Evolutionary conservation across 2,329 filamentous ascomycete species (phyloP), one percentile per base, ranked within the genome.

Genomic region (Tympanopsis confertula): DNA sequence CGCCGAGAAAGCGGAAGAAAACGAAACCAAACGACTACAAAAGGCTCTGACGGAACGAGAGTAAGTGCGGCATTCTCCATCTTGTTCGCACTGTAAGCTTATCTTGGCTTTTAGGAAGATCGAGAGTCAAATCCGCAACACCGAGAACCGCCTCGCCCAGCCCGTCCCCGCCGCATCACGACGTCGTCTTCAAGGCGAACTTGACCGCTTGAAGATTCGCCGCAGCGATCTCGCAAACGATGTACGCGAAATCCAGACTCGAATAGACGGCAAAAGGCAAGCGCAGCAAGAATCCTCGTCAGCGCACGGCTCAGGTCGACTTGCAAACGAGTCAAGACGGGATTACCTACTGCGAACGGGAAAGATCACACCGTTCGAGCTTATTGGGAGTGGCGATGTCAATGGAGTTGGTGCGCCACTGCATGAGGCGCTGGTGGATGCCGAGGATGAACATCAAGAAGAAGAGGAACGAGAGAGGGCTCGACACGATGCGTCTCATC

Each of bases 291-390:
- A 58, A 1, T 58, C 58, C 15, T 58, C 30, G 7, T 15, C 10
- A 15, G 30, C 63, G 20, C 51, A 54, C 13, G 71, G 69, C 19
- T 76, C 71, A 38, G 68, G 70, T 41, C 76, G 74, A 38, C 60
- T 89, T 40, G 78, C 84, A 1, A 84, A 84, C 42, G 91, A 96
- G 62, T 86, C 74, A 18, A 78, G 86, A 42, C 76, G 88, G 37
- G 88, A 94, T 35, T 98, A 84, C 54, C 71, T 98, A 35, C 91
- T 98, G 36, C 78, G 91, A 19, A 98, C 89, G 0, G 91, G 91
- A 43, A 96, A 96, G 61, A 96, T 98, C 47, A 98, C 91, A 0
- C 91, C 91, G 0, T 98, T 98, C 51, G 84, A 87, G 5, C 84
- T 81, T 44, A 73, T 94, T 48, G 77, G 77, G 19, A 69, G 74